A percentile compares a stretch with the other conserved stretches of the same genome.
Evolutionary conservation across 2,329 filamentous ascomycete genomes (phyloP).

Genomic region (Verticillium klebahnii): DNA sequence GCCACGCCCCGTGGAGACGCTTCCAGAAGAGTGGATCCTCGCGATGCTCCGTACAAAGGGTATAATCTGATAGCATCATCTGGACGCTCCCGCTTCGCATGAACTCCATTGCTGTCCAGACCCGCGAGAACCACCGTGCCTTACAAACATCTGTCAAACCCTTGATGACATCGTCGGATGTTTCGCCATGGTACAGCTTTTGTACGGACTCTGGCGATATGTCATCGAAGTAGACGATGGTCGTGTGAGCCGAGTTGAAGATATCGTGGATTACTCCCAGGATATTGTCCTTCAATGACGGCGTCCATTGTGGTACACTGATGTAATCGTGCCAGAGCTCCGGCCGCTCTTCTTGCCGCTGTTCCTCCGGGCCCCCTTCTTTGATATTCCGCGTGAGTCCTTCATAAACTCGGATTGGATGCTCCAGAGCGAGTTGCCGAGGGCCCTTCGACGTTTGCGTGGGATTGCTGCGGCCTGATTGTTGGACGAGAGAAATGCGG

Average conservation of each 20-base stretch:
- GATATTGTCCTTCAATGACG: neutral
- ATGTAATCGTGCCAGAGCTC: constrained; percentile 4
- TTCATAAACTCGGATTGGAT: too few relatives aligned
- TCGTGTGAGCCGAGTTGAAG: neutral
- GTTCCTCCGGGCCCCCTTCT: neutral
- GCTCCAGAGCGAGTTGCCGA: neutral
- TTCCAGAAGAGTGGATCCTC: neutral
- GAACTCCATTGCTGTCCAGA: constrained; percentile 7
- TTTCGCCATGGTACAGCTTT: neutral
- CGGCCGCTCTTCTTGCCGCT: neutral
- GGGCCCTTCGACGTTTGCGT: neutral
- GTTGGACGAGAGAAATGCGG: neutral
- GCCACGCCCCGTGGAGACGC: neutral
- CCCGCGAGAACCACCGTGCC: neutral
- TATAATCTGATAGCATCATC: constrained; percentile 1
- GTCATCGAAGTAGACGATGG: constrained; percentile 1
- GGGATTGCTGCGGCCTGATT: neutral
- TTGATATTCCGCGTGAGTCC: too few relatives aligned
- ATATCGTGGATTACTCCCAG: neutral
- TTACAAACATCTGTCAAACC: neutral
- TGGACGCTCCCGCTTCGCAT: neutral
- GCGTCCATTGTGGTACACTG: constrained; percentile 1
- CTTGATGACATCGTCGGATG: neutral
- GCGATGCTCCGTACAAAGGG: neutral
- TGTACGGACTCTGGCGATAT: neutral